Percentiles rank a stretch among this genome's conserved stretches.
Conservation (phyloP, 2,329 filamentous ascomycete genomes). For the Penicillium glabrum region DNA sequence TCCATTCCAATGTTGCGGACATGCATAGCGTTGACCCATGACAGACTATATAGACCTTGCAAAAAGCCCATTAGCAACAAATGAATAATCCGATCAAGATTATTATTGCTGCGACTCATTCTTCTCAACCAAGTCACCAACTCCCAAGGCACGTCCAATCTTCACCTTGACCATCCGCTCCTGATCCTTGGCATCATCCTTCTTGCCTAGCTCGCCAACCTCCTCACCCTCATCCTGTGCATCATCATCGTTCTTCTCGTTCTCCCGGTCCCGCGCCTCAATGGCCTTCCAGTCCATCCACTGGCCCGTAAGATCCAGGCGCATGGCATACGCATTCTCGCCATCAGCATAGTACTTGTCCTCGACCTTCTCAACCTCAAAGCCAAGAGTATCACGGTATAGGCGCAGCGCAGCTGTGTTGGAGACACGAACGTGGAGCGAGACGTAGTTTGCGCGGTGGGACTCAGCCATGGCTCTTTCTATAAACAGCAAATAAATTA, state of each 20-base stretch:
- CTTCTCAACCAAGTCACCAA: constrained; percentile 60
- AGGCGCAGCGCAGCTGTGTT: constrained; percentile 89
- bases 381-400: constrained; percentile 89
- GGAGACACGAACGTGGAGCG: constrained; percentile 90
- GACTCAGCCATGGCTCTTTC: constrained; percentile 97
- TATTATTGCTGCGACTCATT: constrained; percentile 38
- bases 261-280: constrained; percentile 38
- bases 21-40: background rate
- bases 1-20: background rate
- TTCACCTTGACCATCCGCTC: constrained; percentile 79
- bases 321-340: constrained; percentile 94
- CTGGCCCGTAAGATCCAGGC: constrained; percentile 67
- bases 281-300: constrained; percentile 51
- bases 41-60: background rate
- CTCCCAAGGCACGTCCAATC: constrained; percentile 76
- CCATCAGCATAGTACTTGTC: constrained; percentile 78
- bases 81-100: background rate
- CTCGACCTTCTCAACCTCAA: constrained; percentile 72
- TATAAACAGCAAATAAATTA: constrained; percentile 34
- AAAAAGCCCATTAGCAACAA: background rate
- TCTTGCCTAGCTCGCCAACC: constrained; percentile 64
- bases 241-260: constrained; percentile 31
- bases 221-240: constrained; percentile 66
- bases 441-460: constrained; percentile 88
- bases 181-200: constrained; percentile 52